Base-by-base conservation (phyloP, 768 basidiomycete species). In the Agaricus sinodeliciosus region DNA sequence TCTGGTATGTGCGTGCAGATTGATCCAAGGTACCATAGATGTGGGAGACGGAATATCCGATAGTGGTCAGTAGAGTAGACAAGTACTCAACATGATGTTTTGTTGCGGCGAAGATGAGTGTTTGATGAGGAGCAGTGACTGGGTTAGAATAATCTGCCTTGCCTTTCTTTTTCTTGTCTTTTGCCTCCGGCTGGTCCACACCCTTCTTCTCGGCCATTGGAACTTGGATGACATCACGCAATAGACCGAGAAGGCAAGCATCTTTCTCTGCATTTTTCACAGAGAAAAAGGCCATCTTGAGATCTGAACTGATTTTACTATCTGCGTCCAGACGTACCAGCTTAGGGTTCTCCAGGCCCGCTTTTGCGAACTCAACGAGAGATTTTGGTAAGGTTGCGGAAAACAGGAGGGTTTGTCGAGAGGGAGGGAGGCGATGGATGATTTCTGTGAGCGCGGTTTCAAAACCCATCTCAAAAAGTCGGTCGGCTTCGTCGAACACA, bases 81-180 rank as follows among this genome's bases (percentile, higher is more conserved):
- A 98, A 77, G 66, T 96, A 99, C 68, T 98, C 96, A 62, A 99
- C 94, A 60, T 99, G 96, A 63, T 99, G 96, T 67, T 99, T 98
- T 16, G 96, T 99, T 5, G 95, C 92, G 2, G 87, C 85, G 62
- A 99, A 99, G 7, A 99, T 79, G 45, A 99, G 81, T 0, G 94
- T 94, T 68, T 99, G 96, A 65, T 94, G 87, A 19, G 90, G 82
- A 2, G 83, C 82, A 6, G 80, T 81, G 37, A 70, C 63, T 57
- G 76, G 78, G 41, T 72, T 72, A 48, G 71, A 69, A 47, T 65
- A 73, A 62, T 82, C 88, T 50, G 64, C 65, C 65, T 84, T 82
- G 18, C 69, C 71, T 61, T 74, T 76, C 49, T 66, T 67, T 43
- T 74, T 72, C 55, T 69, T 71, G 40, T 71, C 68, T 9, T 62